phyloP scores from a whole-genome alignment of 2,329 filamentous ascomycete species.

The Talaromyces sp. region DNA sequence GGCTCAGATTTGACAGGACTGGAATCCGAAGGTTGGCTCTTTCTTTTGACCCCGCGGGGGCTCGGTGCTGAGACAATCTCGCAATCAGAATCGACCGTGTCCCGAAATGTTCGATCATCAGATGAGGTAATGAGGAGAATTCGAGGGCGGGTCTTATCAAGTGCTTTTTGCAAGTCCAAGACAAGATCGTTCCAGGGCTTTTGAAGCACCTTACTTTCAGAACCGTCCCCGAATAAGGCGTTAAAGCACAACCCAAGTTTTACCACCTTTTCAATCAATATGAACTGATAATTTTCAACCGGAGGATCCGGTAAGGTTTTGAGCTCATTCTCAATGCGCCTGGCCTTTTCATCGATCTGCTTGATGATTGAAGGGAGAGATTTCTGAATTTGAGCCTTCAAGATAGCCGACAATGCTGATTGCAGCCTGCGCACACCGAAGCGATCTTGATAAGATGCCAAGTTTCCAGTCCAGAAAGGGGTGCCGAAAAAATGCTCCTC shows the following conservation, averaged over 20 bases:
- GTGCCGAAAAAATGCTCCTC: slow-evolving; percentile 56
- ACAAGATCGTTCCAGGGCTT: slow-evolving; percentile 51
- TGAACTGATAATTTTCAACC: slow-evolving; percentile 63
- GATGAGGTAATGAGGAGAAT: slow-evolving; percentile 31
- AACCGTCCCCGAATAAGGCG: slow-evolving; percentile 56
- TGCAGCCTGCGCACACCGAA: slow-evolving; percentile 60
- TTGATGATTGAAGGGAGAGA: slow-evolving; percentile 39
- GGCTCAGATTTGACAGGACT: neutral
- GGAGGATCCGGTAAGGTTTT: slow-evolving; percentile 67
- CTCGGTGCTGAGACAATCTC: slow-evolving; percentile 15
- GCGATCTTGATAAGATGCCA: slow-evolving; percentile 43
- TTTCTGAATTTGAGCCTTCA: slow-evolving; percentile 47
- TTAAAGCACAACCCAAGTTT: slow-evolving; percentile 60
- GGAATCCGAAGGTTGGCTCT: slow-evolving; percentile 8
- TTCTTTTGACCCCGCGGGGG: slow-evolving; percentile 22
- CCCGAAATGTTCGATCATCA: slow-evolving; percentile 42
- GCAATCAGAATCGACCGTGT: slow-evolving; percentile 29
- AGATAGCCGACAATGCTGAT: slow-evolving; percentile 42
- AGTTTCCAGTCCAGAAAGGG: slow-evolving; percentile 49
- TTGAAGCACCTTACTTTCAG: slow-evolving; percentile 41
- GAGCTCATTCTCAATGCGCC: slow-evolving; percentile 59
- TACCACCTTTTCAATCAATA: slow-evolving; percentile 63
- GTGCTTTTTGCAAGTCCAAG: slow-evolving; percentile 55
- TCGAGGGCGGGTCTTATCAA: slow-evolving; percentile 47
- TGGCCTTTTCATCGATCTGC: slow-evolving; percentile 53